Evolutionary conservation across 192 early-diverging fungal species (phyloP).

Genomic region (Coemansia sp.): DNA sequence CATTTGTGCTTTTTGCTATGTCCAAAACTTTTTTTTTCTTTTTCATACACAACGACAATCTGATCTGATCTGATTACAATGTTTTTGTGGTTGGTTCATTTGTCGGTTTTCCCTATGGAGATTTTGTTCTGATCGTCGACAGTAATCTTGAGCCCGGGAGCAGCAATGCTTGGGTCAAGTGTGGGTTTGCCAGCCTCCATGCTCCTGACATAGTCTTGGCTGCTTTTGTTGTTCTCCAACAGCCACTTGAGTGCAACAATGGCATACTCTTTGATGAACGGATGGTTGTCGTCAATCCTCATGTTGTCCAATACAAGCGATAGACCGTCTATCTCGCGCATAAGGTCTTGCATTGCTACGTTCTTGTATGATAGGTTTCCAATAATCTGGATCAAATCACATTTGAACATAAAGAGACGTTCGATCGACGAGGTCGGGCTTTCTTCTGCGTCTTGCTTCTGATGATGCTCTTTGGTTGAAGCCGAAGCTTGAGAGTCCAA

Average conservation of each 20-base stretch:
- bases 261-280: conserved; percentile 52
- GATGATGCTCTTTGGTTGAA: neutral
- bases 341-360: conserved; percentile 26
- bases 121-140: conserved; percentile 1
- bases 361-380: conserved; percentile 36
- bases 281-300: conserved; percentile 53
- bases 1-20: neutral
- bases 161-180: conserved; percentile 15
- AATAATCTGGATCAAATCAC: conserved; percentile 44
- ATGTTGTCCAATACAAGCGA: conserved; percentile 48
- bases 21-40: conserved; percentile 2
- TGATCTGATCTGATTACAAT: neutral
- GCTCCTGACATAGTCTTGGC: conserved; percentile 33
- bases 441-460: neutral
- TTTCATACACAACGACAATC: neutral
- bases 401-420: conserved; percentile 48
- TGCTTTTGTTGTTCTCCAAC: conserved; percentile 31
- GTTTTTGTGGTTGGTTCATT: neutral
- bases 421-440: neutral
- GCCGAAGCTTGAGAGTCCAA: neutral
- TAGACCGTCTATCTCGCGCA: conserved; percentile 43
- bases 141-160: conserved; percentile 10
- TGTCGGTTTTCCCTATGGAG: neutral
- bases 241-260: conserved; percentile 41
- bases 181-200: conserved; percentile 23